Conservation (phyloP, 441 rosid genomes). For the Erysimum cheiri region DNA sequence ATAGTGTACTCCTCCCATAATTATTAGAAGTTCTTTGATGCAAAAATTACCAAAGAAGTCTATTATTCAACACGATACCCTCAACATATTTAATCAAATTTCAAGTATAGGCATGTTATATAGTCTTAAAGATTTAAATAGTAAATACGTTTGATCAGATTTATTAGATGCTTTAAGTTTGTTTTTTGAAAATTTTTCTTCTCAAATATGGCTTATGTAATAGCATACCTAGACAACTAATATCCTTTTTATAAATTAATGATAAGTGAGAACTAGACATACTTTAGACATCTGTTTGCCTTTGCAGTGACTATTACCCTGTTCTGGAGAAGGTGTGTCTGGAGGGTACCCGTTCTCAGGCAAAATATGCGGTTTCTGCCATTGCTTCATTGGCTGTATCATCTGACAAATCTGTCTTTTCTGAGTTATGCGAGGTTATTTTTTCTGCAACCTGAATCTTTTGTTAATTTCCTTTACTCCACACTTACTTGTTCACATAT, state of each 20-base stretch:
- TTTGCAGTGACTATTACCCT: slow-evolving; percentile 72
- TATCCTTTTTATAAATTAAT: neutral
- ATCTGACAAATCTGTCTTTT: slow-evolving; percentile 58
- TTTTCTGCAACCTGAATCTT: slow-evolving; percentile 20
- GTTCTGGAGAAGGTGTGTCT: slow-evolving; percentile 69
- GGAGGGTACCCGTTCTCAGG: slow-evolving; percentile 83
- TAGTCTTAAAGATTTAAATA: neutral
- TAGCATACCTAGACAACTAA: slow-evolving; percentile 23
- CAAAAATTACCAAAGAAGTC: neutral
- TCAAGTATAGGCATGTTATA: slow-evolving; percentile 13
- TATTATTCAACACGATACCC: neutral
- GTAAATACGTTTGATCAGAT: neutral
- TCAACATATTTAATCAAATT: neutral
- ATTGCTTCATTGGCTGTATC: slow-evolving; percentile 70
- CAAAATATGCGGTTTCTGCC: slow-evolving; percentile 89
- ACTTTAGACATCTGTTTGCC: slow-evolving; percentile 23
- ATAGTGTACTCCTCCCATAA: slow-evolving; percentile 8
- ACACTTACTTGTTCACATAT: slow-evolving; percentile 21
- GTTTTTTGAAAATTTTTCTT: slow-evolving; percentile 2
- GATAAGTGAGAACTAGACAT: slow-evolving; percentile 21
- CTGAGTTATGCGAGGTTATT: slow-evolving; percentile 79
- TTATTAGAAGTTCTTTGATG: slow-evolving; percentile 1
- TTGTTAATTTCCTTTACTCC: slow-evolving; percentile 8
- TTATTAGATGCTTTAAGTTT: slow-evolving; percentile 22
- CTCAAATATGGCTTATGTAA: slow-evolving; percentile 25